Percentiles rank a stretch among this genome's conserved stretches.
Conservation (phyloP, 2,329 filamentous ascomycete genomes). For the Hypoxylon sp. region DNA sequence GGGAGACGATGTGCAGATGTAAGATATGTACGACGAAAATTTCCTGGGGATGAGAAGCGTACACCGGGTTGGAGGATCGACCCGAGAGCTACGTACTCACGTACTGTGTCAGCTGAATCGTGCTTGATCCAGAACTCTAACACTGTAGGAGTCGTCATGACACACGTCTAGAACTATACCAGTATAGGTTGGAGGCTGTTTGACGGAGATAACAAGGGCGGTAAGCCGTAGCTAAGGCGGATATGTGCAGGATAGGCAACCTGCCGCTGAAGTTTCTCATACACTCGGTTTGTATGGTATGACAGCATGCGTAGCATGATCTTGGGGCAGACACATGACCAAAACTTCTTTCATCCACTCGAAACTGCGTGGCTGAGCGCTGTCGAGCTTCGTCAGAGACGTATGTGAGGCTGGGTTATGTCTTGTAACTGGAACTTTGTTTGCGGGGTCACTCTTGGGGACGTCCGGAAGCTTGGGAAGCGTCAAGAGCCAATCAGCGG, state of each 20-base stretch:
- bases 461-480: conserved; percentile 38
- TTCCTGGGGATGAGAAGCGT: conserved; percentile 23
- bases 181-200: background rate
- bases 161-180: background rate
- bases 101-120: conserved; percentile 19
- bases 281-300: conserved; percentile 30
- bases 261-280: conserved; percentile 14
- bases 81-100: conserved; percentile 30
- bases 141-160: conserved; percentile 21
- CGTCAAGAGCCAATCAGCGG: conserved; percentile 28
- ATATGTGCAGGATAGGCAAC: conserved; percentile 11
- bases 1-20: conserved; percentile 3
- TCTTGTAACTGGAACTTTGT: conserved; percentile 26
- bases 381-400: conserved; percentile 33
- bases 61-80: conserved; percentile 18
- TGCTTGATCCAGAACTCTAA: conserved; percentile 15
- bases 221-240: conserved; percentile 12
- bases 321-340: background rate
- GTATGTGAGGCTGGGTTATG: conserved; percentile 23
- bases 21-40: conserved; percentile 22
- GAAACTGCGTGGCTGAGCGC: conserved; percentile 28
- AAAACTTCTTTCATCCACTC: conserved; percentile 11
- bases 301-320: conserved; percentile 16
- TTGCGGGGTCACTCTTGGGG: conserved; percentile 40
- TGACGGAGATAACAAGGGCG: background rate